Base-by-base conservation (phyloP, 169 alveolate genomes). In the Plasmodium berghei region DNA sequence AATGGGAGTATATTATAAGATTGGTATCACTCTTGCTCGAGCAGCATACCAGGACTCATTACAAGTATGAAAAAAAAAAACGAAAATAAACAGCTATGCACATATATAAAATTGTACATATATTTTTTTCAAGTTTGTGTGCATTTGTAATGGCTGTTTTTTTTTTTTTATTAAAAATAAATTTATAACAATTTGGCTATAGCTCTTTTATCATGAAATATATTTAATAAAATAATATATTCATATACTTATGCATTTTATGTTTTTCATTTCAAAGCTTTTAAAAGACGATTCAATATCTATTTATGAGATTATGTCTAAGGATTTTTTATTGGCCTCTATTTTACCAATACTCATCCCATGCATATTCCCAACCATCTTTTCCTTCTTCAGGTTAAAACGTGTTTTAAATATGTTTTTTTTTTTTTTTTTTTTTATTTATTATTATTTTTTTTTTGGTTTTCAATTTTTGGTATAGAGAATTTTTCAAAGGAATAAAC, bases 1-100 rank as follows among this genome's bases (percentile, higher is more conserved):
- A 45, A 48, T 46, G 72, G 91, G 42, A 48, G n/a, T 49, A 52
- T 70, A 70, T 54, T 86, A 70, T 63, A 86, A 72, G 62, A 59
- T 55, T 10, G 91, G 87, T 12, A 2, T 86, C n/a, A 54, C 42
- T 6, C 26, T 86, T 42, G 91, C 87, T 2, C 91, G 71, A 48
- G 24, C 77, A 18, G 91, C 91, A n/a, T 86, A 86, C 48, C 87
- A 86, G 58, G 91, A 86, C 52, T 86, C 91, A 10, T 61, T 86
- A n/a, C 91, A 86, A 26, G 91, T 86, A 52, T 22, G 46, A n/a
- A 48, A 9, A 22, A 59, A 5, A 12, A 28, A 46, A 16, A 20
- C 16, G n/a, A n/a, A 18, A 9, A 58, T 14, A 18, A 14, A 52
- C 18, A 52, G 8, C 18, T 6, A n/a, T 49, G 16, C 16, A 49